Evolutionary conservation across 1,284 basidiomycete genomes (phyloP).

Genomic region (Cutaneotrichosporon sp.): DNA sequence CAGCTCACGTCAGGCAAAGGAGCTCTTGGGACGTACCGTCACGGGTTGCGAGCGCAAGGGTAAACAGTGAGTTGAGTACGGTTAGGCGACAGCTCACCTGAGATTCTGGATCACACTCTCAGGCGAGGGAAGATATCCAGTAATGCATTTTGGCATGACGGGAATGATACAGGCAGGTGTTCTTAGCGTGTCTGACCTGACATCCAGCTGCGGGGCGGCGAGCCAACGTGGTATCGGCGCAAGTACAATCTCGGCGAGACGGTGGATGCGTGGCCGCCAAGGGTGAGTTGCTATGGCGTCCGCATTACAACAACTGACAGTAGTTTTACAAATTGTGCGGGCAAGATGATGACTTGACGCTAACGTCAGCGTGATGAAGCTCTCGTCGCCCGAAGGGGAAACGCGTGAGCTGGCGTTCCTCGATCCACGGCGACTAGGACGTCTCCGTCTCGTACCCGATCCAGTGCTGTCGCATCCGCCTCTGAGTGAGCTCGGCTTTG

Average conservation of each 20-base stretch:
- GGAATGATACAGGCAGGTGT: slow-evolving; percentile 63
- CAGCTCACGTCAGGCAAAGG: slow-evolving; percentile 52
- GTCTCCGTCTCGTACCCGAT: slow-evolving; percentile 60
- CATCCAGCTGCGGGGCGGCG: slow-evolving; percentile 58
- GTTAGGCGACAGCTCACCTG: slow-evolving; percentile 1
- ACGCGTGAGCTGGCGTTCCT: slow-evolving; percentile 42
- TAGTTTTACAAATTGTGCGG: slow-evolving; percentile 40
- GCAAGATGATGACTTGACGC: neutral
- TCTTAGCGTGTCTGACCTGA: neutral
- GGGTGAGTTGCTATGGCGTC: slow-evolving; percentile 52
- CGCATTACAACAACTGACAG: neutral
- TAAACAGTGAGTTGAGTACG: slow-evolving; percentile 53
- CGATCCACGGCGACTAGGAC: slow-evolving; percentile 61
- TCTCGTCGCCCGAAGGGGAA: slow-evolving; percentile 30
- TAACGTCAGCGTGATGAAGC: slow-evolving; percentile 48
- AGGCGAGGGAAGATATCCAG: slow-evolving; percentile 60
- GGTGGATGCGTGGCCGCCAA: slow-evolving; percentile 69
- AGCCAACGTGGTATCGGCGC: slow-evolving; percentile 61
- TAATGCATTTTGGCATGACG: slow-evolving; percentile 79
- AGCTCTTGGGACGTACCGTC: slow-evolving; percentile 59
- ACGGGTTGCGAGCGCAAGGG: slow-evolving; percentile 63
- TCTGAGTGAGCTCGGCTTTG: slow-evolving; percentile 67
- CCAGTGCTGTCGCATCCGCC: slow-evolving; percentile 61
- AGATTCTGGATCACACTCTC: slow-evolving; percentile 66
- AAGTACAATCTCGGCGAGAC: slow-evolving; percentile 50